These are phyloP conservation scores for Alternaria infectoria DNA, from an alignment of 2,329 filamentous ascomycete species.

Conservation along the genomic window DNA sequence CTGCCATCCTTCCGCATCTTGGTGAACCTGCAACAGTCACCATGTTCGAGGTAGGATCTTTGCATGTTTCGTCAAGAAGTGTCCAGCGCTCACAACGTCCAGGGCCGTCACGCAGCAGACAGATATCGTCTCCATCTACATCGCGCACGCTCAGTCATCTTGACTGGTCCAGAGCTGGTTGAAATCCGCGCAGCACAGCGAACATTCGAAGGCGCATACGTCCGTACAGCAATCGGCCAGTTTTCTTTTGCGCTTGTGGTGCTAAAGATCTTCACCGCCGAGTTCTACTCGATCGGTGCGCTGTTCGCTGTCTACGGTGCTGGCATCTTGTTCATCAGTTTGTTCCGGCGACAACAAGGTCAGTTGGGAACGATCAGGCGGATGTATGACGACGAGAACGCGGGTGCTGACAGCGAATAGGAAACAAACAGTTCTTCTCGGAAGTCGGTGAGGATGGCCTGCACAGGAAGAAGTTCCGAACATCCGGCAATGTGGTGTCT, in stretches of 20 bases:
- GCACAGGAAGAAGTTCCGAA: constrained; percentile 67
- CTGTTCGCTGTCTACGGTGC: constrained; percentile 91
- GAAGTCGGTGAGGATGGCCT: constrained; percentile 66
- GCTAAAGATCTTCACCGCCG: constrained; percentile 92
- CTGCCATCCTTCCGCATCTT: background rate
- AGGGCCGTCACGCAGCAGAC: constrained; percentile 69
- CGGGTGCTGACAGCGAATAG: constrained; percentile 26
- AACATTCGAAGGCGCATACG: constrained; percentile 96
- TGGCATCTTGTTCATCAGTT: constrained; percentile 79
- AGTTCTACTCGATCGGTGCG: constrained; percentile 97
- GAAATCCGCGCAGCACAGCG: constrained; percentile 94
- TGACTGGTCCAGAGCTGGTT: constrained; percentile 85
- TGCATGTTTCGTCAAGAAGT: background rate
- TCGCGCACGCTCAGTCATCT: constrained; percentile 79
- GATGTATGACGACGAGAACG: background rate
- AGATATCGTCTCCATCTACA: constrained; percentile 81
- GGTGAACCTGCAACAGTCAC: background rate
- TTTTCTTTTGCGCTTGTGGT: constrained; percentile 96
- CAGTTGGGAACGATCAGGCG: background rate
- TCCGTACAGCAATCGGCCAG: constrained; percentile 90
- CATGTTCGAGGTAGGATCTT: constrained; percentile 28
- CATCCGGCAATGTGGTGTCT: constrained; percentile 70
- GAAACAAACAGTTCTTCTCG: constrained; percentile 91
- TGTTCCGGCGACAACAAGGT: constrained; percentile 84
- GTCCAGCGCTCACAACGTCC: background rate